Evolutionary conservation across 805 yeast genomes (phyloP), one percentile per base, ranked within the genome.

Genomic region (Candida easanensis): DNA sequence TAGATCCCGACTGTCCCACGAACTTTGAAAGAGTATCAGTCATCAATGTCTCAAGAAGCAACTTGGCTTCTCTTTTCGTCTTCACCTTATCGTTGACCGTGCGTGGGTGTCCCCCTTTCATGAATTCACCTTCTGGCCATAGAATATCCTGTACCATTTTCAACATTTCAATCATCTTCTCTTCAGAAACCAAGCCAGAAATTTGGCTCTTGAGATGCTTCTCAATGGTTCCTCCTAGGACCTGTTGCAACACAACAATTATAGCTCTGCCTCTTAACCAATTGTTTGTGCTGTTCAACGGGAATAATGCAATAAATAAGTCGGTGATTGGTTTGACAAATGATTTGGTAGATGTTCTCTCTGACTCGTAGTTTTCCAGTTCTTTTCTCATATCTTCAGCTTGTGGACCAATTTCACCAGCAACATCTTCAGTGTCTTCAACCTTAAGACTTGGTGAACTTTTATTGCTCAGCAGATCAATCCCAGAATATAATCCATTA

Each of bases 261-360:
- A 88, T 70, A 0, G 97, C 96, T 34, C 89, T 70, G 0, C 96
- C 97, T 41, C 96, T 68, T 2, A 90, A 63, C 95, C 96, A 88
- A 36, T 80, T 78, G 36, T 79, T 80, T 2, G 85, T 72, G 36
- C 68, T 71, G 41, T 79, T 76, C 18, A 87, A 62, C 23, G 85
- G 79, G 62, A 90, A 90, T 2, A 88, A 56, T 0, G 83, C 69
- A 16, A 87, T 74, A 39, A 89, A 73, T 10, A 88, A 58, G 49
- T 88, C 95, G 50, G 91, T 82, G 3, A 90, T 80, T 0, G 96
- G 95, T 55, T 81, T 84, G 13, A 88, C 83, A 62, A 87, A 87
- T 0, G 84, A 71, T 59, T 65, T 57, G n/a, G 55, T 52, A 1
- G 52, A 51, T 13, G 13, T 37, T 14, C 39, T 21, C n/a, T 45